Evolutionary conservation across 2,329 filamentous ascomycete species (phyloP), one percentile per base, ranked within the genome.

Genomic region (Alternaria viburni): DNA sequence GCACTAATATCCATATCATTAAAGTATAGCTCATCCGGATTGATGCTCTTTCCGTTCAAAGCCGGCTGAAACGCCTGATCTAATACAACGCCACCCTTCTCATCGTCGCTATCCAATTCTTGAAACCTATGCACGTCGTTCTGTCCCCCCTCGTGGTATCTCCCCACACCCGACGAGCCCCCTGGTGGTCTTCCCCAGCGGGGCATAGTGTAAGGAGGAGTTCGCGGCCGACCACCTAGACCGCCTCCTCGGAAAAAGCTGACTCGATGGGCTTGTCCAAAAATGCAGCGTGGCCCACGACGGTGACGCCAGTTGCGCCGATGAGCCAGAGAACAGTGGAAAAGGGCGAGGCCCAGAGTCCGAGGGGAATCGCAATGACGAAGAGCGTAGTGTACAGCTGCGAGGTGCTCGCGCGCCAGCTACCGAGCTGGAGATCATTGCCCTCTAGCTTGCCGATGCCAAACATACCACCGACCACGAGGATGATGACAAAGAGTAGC

Each of bases 211-310:
- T 87, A 84, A 85, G 94, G 95, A 97, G 94, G 95, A 97, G 94
- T 91, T 96, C 91, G 96, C 96, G 95, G 95, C 93, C 95, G 96
- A 98, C 94, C 94, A 96, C 88, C 90, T 98, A 99, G 92, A 99
- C 96, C 94, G 96, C 95, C 95, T 99, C 96, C 94, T 96, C 96
- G 88, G 95, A 97, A 97, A 99, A 99, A 97, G 94, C 94, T 94
- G 96, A 95, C 90, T 98, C 96, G 86, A 98, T 97, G 64, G 95
- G 95, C 88, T 97, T 97, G 81, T 98, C 95, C 91, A 98, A 90
- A 80, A 98, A 89, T 68, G 93, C 88, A 73, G 96, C 96, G 84
- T 99, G 96, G 83, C 96, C 96, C 71, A 98, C 85, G 72, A 98
- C 96, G 80, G 90, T 92, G 80, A 97, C 93, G 80, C 93, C 94